These are phyloP conservation scores for Dacryopinax primogenitus DNA, from an alignment of 768 basidiomycete genomes.

Conservation along the genomic window DNA sequence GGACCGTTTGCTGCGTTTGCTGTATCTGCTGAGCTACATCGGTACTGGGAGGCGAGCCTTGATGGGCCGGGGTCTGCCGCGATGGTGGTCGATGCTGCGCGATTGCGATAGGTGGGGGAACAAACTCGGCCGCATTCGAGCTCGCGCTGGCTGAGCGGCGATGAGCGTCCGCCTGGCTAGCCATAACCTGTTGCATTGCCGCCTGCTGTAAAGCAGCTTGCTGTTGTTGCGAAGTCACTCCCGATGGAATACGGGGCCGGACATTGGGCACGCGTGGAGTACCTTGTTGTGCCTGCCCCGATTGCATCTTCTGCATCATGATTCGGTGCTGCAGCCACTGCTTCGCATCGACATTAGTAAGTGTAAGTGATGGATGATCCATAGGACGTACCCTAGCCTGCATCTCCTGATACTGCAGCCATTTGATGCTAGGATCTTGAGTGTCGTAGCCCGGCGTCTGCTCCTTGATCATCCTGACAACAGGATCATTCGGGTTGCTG, in stretches of 20 bases:
- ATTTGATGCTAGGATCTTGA: neutral
- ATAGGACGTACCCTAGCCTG: neutral
- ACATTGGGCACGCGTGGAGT: neutral
- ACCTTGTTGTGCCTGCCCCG: neutral
- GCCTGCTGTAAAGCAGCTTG: neutral
- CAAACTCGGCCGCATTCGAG: constrained; percentile 4
- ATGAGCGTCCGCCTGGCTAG: neutral
- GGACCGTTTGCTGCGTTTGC: neutral
- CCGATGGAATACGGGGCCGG: neutral
- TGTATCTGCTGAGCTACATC: neutral
- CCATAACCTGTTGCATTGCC: neutral
- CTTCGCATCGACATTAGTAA: neutral
- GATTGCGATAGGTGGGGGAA: neutral
- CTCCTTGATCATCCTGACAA: neutral
- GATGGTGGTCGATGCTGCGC: neutral
- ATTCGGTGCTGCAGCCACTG: neutral
- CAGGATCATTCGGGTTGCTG: constrained; percentile 2
- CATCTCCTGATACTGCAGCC: constrained; percentile 6
- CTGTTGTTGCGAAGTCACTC: neutral
- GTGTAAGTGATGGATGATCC: neutral
- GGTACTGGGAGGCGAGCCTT: neutral
- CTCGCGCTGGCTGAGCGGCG: constrained; percentile 1
- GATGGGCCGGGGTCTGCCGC: neutral
- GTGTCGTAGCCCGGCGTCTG: neutral
- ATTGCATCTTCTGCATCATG: neutral